These are phyloP conservation scores for Russula griseocarnosa DNA, from an alignment of 768 basidiomycete species.

Conservation along the genomic window DNA sequence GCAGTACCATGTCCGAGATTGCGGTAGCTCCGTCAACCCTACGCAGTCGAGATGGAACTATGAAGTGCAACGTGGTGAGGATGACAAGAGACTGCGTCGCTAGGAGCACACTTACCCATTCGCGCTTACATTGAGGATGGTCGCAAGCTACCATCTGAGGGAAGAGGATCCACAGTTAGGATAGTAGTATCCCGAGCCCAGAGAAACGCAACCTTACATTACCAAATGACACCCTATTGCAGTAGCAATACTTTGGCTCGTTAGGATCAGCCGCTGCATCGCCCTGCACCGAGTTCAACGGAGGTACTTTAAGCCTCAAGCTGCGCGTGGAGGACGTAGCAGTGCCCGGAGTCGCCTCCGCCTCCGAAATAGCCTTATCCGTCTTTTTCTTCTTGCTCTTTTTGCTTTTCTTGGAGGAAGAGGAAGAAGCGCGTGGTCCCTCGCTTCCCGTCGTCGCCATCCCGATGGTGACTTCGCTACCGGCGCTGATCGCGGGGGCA, in stretches of 20 bases:
- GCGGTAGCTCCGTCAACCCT: conserved; percentile 54
- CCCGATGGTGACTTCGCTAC: conserved; percentile 20
- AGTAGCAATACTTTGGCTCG: conserved; percentile 74
- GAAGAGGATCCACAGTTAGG: conserved; percentile 2
- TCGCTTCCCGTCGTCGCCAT: conserved; percentile 19
- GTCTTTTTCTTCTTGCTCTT: conserved; percentile 32
- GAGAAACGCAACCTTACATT: conserved; percentile 46
- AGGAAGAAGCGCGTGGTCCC: conserved; percentile 13
- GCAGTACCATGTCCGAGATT: conserved; percentile 62
- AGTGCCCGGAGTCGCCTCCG: background rate
- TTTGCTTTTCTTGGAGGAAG: conserved; percentile 22
- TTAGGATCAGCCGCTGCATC: conserved; percentile 31
- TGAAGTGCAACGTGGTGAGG: background rate
- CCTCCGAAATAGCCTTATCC: conserved; percentile 24
- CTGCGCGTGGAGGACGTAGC: conserved; percentile 23
- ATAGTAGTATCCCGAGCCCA: background rate
- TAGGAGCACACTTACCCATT: conserved; percentile 63
- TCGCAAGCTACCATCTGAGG: conserved; percentile 86
- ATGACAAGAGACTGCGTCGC: conserved; percentile 19
- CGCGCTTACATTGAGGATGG: conserved; percentile 57
- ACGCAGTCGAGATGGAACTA: conserved; percentile 76
- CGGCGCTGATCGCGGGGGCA: conserved; percentile 10
- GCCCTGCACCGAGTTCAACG: conserved; percentile 27
- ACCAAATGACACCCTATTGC: conserved; percentile 75
- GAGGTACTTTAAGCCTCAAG: conserved; percentile 40